Base-by-base conservation (phyloP, 129 eudicot species). In the Flaveria trinervia region DNA sequence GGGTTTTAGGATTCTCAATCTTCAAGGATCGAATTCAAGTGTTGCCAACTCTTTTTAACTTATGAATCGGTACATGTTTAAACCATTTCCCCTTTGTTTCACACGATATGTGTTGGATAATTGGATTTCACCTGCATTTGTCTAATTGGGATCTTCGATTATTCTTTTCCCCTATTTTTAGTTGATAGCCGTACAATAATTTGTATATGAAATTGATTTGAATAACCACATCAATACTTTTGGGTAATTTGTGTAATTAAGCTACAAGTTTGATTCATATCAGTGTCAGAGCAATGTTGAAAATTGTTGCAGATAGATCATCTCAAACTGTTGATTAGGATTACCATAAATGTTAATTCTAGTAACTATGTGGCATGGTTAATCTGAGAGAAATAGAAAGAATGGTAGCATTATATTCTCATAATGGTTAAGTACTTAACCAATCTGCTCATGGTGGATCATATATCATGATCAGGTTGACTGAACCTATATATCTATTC, bases 61-160 rank as follows among this genome's bases (percentile, higher is more conserved):
- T 70, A 71, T 72, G 57, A 76, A 45, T 17, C 10, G 65, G 75
- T 75, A 30, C 33, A n/a, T 64, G 14, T 79, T 74, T 30, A 4
- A 20, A 43, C 22, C 20, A 28, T 16, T 73, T 65, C 36, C 9
- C 41, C 22, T 48, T 51, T 39, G 11, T 66, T 72, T 62, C 50
- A 8, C 45, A 45, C 7, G 10, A 45, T 55, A 44, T 66, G 12
- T 44, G 10, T n/a, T n/a, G n/a, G n/a, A n/a, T n/a, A n/a, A n/a
- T 72, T 51, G 7, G 41, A 36, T 36, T 57, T 43, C 11, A 46
- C 14, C 33, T 28, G 0, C 72, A 16, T 49, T 49, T 65, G 17
- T n/a, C 22, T 28, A 10, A 68, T 77, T 23, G 43, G 13, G 17
- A 44, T 16, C 28, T 3, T 46, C 16, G n/a, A n/a, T n/a, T n/a